These are phyloP conservation scores for Fraxinus quadrangulata DNA, from an alignment of 257 asterid genomes.

Conservation along the genomic window DNA sequence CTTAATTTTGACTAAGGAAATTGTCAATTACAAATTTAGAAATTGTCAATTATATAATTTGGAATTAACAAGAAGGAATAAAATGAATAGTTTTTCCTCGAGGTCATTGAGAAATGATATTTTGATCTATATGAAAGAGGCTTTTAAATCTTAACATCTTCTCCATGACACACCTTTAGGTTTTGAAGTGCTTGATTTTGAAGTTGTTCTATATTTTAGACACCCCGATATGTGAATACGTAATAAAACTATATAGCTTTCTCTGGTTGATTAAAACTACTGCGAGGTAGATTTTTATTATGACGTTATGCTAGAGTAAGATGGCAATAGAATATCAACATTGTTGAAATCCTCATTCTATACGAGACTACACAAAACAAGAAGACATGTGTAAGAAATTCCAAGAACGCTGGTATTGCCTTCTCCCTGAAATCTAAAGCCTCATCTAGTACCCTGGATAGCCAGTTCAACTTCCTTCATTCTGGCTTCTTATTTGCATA, in stretches of 20 bases:
- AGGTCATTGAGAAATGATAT: constrained; percentile 9
- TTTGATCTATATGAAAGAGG: neutral
- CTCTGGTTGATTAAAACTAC: neutral
- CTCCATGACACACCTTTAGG: neutral
- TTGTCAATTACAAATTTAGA: no score
- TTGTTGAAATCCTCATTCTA: neutral
- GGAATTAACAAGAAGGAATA: neutral
- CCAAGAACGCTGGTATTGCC: neutral
- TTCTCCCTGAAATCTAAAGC: neutral
- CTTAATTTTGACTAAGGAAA: no score
- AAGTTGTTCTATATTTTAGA: neutral
- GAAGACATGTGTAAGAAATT: neutral
- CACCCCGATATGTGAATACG: neutral
- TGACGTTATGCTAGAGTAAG: neutral
- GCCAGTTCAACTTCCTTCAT: neutral
- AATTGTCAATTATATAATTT: no score
- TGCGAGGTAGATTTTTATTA: neutral
- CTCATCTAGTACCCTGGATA: neutral
- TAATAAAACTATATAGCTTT: neutral
- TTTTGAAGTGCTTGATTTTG: neutral
- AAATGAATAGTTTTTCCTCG: neutral
- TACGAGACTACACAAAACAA: neutral
- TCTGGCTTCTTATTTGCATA: neutral
- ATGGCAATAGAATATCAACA: neutral
- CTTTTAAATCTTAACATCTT: neutral